Base-by-base conservation (phyloP, 495 filamentous ascomycete species). In the Elasticomyces elasticus region DNA sequence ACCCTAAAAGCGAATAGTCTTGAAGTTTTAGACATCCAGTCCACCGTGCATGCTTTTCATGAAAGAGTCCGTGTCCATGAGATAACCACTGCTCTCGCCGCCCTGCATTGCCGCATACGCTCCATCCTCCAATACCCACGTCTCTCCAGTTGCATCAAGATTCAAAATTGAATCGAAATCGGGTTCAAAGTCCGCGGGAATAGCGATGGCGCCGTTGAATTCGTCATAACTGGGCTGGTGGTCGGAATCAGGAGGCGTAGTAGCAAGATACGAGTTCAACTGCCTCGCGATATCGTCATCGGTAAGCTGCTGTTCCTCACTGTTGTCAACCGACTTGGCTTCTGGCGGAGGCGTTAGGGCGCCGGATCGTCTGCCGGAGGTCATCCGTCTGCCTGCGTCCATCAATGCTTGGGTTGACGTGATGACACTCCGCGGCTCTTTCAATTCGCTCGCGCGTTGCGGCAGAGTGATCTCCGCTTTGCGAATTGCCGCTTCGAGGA, bases 401-500 rank as follows among this genome's bases (percentile, higher is more conserved):
- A 71, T 62, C 22, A 72, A 64, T 23, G 65, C 65, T 49, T 69
- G 66, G 22, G 67, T 59, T 5, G 62, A 64, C 15, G 58, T 60
- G 19, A 67, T 54, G 40, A 58, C 49, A 26, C 49, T 59, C 15
- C 60, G 58, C 27, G 62, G 59, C 17, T 53, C 51, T 26, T 58
- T 51, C 24, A 52, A n/a, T 33, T 54, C 42, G 43, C 44, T 30
- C 23, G 56, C 30, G 33, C 51, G 49, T 24, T 63, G 48, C 12
- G 61, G 58, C n/a, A 67, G 60, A 23, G 68, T 59, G 52, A 88
- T 87, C 52, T 82, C 80, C 0, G 85, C 87, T 68, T 89, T 90
- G 55, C 83, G 79, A 47, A 89, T 83, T 0, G 87, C 87, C 4
- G 86, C 86, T 62, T 92, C 84, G 20, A 95, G 72, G 72, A 95